Evolutionary conservation across 2,329 filamentous ascomycete species (phyloP).

Genomic region (Paracorniculantispora psalliotae): DNA sequence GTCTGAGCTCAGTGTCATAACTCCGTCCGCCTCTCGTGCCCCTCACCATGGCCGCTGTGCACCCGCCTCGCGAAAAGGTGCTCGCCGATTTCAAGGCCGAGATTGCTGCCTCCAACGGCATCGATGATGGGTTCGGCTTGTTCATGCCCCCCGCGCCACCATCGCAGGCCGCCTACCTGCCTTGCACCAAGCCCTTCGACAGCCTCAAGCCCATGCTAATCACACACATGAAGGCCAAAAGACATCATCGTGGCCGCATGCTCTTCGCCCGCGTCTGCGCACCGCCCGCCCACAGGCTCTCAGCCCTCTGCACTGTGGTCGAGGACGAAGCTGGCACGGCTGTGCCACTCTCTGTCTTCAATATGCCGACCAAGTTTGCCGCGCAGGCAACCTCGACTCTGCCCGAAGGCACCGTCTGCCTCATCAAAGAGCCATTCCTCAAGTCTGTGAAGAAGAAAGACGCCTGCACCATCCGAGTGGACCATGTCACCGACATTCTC

Average conservation of each 20-base stretch:
- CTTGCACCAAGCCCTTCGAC: background rate
- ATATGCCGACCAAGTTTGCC: background rate
- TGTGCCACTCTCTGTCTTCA: background rate
- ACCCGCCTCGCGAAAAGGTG: background rate
- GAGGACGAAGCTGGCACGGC: background rate
- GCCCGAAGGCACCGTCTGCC: background rate
- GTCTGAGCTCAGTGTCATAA: too few species aligned
- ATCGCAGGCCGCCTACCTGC: background rate
- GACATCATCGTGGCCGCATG: background rate
- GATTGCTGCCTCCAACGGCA: background rate
- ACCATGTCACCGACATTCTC: background rate
- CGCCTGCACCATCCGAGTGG: background rate
- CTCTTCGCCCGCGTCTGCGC: background rate
- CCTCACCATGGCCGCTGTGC: background rate
- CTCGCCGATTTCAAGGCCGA: background rate
- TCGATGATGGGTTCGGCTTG: background rate
- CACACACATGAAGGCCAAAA: background rate
- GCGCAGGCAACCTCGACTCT: background rate
- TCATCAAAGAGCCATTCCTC: background rate
- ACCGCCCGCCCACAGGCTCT: background rate
- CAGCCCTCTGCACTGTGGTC: background rate
- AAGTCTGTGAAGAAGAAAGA: background rate
- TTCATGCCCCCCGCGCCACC: background rate
- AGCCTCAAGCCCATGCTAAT: background rate
- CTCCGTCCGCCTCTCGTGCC: too few species aligned